phyloP scores from a whole-genome alignment of 208 protist genomes.

The Zelonia costaricensis region DNA sequence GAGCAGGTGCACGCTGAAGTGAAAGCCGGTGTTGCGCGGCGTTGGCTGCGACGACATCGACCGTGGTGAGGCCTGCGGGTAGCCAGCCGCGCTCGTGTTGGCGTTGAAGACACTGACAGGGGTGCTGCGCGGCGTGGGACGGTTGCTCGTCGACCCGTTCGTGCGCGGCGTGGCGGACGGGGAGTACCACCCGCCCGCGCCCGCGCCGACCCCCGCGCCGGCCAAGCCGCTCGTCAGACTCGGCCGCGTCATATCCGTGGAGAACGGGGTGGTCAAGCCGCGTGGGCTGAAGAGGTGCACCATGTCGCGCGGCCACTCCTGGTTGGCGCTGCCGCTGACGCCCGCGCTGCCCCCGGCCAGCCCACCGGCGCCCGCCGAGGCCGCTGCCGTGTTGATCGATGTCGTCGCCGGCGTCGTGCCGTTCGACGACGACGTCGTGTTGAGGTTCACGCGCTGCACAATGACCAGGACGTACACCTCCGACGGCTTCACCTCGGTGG shows the following conservation, averaged over 20 bases:
- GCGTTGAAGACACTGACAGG: too few species aligned
- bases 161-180: constrained; percentile 21
- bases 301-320: constrained; percentile 57
- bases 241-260: constrained; percentile 37
- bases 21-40: constrained; percentile 27
- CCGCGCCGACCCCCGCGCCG: constrained; percentile 3
- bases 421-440: too few species aligned
- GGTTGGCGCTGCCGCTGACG: constrained; percentile 3
- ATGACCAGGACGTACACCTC: constrained; percentile 68
- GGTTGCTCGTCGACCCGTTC: constrained; percentile 22
- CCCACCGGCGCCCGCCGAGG: background rate
- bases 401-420: constrained; percentile 1
- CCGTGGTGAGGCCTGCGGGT: constrained; percentile 3
- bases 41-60: constrained; percentile 16
- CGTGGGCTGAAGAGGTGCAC: constrained; percentile 67
- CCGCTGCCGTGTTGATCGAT: background rate
- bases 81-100: background rate
- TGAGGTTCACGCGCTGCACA: constrained; percentile 63
- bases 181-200: background rate
- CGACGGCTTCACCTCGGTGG: constrained; percentile 29
- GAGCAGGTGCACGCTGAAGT: constrained; percentile 74
- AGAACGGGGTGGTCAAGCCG: constrained; percentile 49
- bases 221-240: constrained; percentile 2
- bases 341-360: constrained; percentile 1
- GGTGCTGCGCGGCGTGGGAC: constrained; percentile 15